These are phyloP conservation scores for Tulasnella sp. DNA, from an alignment of 768 basidiomycete genomes.

Conservation along the genomic window DNA sequence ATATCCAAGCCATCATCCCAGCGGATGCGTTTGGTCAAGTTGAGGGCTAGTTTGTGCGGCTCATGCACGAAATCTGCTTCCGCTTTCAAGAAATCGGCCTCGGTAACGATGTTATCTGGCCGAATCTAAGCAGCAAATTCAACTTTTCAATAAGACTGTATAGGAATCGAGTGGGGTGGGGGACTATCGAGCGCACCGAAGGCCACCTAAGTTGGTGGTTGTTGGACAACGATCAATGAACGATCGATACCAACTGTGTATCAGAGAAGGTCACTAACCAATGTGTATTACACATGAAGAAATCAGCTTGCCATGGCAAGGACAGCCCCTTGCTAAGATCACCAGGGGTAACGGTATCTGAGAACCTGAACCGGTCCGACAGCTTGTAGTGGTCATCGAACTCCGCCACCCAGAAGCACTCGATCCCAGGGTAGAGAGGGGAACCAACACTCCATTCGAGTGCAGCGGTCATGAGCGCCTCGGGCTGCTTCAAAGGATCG, in stretches of 20 bases:
- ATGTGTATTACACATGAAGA: conserved; percentile 21
- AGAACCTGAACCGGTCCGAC: conserved; percentile 24
- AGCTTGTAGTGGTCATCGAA: conserved; percentile 19
- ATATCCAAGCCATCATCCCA: not conserved
- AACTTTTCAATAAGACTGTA: not conserved
- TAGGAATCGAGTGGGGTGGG: not conserved
- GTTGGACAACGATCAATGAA: not conserved
- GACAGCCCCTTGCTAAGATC: conserved; percentile 27
- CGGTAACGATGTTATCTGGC: conserved; percentile 1
- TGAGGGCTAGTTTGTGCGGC: not conserved
- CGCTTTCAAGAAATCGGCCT: not conserved
- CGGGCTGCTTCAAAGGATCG: conserved; percentile 26
- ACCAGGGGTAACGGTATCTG: conserved; percentile 23
- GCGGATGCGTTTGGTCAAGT: not conserved
- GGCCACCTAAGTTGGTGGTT: not conserved
- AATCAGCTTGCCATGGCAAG: conserved; percentile 31
- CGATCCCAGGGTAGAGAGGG: conserved; percentile 22
- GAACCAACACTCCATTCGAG: conserved; percentile 28
- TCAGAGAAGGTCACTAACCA: not conserved
- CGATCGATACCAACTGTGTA: not conserved
- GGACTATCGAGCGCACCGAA: not conserved
- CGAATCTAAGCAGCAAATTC: not conserved
- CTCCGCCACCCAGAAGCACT: conserved; percentile 19
- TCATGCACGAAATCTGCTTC: not conserved
- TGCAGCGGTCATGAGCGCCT: conserved; percentile 23